Base-by-base conservation (phyloP, 2,329 filamentous ascomycete species). In the Teratosphaeria pseudoeucalypti region DNA sequence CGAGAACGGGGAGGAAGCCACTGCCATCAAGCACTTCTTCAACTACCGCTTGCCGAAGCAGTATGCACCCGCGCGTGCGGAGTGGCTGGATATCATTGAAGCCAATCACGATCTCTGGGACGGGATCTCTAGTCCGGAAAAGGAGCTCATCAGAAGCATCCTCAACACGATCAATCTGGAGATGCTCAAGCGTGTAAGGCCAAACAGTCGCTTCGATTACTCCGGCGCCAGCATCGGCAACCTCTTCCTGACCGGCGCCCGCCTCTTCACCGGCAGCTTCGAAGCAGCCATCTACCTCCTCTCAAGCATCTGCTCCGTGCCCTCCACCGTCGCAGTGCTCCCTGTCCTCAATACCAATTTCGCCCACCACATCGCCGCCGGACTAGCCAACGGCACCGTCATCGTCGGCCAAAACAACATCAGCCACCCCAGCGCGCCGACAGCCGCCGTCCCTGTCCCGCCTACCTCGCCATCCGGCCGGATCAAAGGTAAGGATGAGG, bases 281-380 rank as follows among this genome's bases (percentile, higher is more conserved):
- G 94, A 97, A 73, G 89, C 88, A 6, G 90, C 90, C 52, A 94
- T 97, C 63, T 96, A 96, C 71, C 82, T 97, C 2, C 81, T 97
- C 4, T 88, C 88, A 56, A 88, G 87, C 66, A 89, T 96, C 64
- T 95, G 92, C 69, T 85, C 84, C n/a, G 88, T 97, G 0, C 88
- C 90, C 0, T 81, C 84, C 11, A 81, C 85, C 57, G 85, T 94
- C 6, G 82, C 85, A 0, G 90, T 96, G 0, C 84, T 97, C 16
- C 94, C 92, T 0, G 90, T 89, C 3, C 89, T 97, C 66, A 95
- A 96, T 77, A 91, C 88, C 63, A 97, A 96, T 73, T 96, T 96
- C 77, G 90, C 90, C 0, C 89, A 95, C 68, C 92, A 97, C 74
- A 97, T 97, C 65, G 90, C 88, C 6, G 92, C 91, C 1, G 87